Evolutionary conservation across 257 asterid genomes (phyloP), one percentile per base, ranked within the genome.

Genomic region (Coffea eugenioides): DNA sequence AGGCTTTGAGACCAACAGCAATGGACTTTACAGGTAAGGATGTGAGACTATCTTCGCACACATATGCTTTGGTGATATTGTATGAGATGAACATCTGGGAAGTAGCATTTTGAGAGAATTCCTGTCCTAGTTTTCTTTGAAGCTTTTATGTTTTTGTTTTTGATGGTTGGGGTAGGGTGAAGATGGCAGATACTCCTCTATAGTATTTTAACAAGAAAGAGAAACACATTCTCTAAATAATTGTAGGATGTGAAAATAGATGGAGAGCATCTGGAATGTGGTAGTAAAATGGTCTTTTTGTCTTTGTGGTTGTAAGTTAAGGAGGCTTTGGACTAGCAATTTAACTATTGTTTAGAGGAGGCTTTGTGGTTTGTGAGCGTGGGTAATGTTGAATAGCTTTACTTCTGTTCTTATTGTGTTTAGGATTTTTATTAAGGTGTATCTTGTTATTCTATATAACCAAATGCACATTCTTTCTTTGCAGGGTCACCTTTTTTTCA

Each of bases 401-500:
- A 15, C 69, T 21, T 14, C 15, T 71, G 2, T 71, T 59, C 34
- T 25, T 79, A 74, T n/a, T 59, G 39, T 39, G 71, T 51, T 51
- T 2, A 51, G 21, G 49, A 71, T 56, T 41, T 61, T 25, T 61
- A 81, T 39, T 46, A 46, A 41, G 77, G 21, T 71, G 41, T 49
- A 18, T 0, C 21, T 8, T 76, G 16, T 52, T 73, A 25, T n/a
- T 59, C 27, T 80, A 45, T 31, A 61, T 59, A 20, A 73, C 21
- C 48, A 69, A 68, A 59, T 68, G 2, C 16, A 69, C 34, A 46
- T 69, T 23, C 73, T 11, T 69, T 79, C 56, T 69, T 84, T 89
- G 86, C 95, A 96, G 99, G 97, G 83, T 96, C 98, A 77, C 86
- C 97, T 51, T 96, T 96, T 89, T 96, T 92, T 81, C 94, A 97